Evolutionary conservation across 192 early-diverging fungal genomes (phyloP).

Genomic region (Entomortierella beljakovae): DNA sequence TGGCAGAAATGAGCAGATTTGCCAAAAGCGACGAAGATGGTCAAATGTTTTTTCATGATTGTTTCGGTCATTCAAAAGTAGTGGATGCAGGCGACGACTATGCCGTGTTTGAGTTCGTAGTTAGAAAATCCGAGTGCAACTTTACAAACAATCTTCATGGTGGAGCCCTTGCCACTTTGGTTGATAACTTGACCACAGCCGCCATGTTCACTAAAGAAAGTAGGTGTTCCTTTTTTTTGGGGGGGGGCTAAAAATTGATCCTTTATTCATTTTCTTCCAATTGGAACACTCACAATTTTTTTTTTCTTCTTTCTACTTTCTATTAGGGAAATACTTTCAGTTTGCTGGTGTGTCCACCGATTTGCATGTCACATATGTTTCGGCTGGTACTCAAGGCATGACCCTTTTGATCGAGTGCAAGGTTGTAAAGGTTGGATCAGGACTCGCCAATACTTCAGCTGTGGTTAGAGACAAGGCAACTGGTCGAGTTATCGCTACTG

Average conservation of each 20-base stretch:
- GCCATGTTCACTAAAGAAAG: constrained; percentile 43
- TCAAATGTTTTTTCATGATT: constrained; percentile 14
- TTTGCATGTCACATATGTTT: constrained; percentile 55
- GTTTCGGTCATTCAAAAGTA: constrained; percentile 24
- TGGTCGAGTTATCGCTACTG: constrained; percentile 37
- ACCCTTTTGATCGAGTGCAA: constrained; percentile 42
- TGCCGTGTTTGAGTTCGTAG: constrained; percentile 38
- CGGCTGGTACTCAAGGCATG: constrained; percentile 32
- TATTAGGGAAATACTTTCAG: constrained; percentile 40
- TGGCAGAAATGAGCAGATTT: constrained; percentile 21
- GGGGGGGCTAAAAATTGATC: background rate
- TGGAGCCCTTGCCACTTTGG: constrained; percentile 53
- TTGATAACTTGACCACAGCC: constrained; percentile 51
- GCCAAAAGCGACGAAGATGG: constrained; percentile 18
- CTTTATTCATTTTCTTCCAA: background rate
- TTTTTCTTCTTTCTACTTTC: background rate
- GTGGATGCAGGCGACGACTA: constrained; percentile 43
- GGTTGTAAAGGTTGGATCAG: constrained; percentile 44
- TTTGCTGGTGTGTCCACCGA: constrained; percentile 55
- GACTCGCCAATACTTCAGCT: constrained; percentile 40
- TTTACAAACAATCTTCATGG: constrained; percentile 54
- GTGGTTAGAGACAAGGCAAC: constrained; percentile 41
- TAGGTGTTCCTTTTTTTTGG: constrained; percentile 14
- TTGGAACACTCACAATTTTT: background rate
- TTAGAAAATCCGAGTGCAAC: constrained; percentile 55